These are phyloP conservation scores for Pachysandra terminalis DNA, from an alignment of 164 flowering plant species.

Conservation along the genomic window DNA sequence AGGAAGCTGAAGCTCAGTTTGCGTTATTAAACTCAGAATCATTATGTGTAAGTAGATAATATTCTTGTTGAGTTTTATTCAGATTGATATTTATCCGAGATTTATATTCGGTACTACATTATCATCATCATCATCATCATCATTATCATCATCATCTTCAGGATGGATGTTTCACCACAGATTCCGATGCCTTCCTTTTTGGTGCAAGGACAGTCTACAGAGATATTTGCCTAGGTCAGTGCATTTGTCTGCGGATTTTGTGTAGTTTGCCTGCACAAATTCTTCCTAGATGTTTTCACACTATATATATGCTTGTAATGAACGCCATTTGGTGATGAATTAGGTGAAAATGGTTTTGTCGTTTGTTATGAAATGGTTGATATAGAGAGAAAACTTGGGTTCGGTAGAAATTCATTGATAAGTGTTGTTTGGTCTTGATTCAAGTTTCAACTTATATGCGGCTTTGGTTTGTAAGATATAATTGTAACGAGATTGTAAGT, in stretches of 20 bases:
- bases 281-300: not conserved
- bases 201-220: conserved; percentile 94
- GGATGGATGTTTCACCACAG: conserved; percentile 96
- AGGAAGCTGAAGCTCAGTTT: conserved; percentile 98
- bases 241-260: not conserved
- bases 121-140: not conserved
- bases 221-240: conserved; percentile 85
- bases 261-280: conserved; percentile 4
- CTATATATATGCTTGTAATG: conserved; percentile 4
- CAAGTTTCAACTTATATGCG: too few relatives aligned
- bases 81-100: conserved; percentile 1
- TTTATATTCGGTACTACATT: not conserved
- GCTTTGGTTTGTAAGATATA: not conserved
- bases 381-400: conserved; percentile 82
- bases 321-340: conserved; percentile 9
- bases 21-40: conserved; percentile 74
- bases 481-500: not conserved
- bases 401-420: conserved; percentile 93
- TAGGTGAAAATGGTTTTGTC: conserved; percentile 87
- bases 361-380: conserved; percentile 93
- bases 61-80: not conserved
- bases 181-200: conserved; percentile 92
- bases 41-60: conserved; percentile 62
- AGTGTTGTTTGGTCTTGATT: conserved; percentile 6
- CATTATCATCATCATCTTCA: conserved; percentile 21